These are phyloP conservation scores for Agarophyton chilense DNA, from an alignment of 23 red algal genomes.

Conservation along the genomic window DNA sequence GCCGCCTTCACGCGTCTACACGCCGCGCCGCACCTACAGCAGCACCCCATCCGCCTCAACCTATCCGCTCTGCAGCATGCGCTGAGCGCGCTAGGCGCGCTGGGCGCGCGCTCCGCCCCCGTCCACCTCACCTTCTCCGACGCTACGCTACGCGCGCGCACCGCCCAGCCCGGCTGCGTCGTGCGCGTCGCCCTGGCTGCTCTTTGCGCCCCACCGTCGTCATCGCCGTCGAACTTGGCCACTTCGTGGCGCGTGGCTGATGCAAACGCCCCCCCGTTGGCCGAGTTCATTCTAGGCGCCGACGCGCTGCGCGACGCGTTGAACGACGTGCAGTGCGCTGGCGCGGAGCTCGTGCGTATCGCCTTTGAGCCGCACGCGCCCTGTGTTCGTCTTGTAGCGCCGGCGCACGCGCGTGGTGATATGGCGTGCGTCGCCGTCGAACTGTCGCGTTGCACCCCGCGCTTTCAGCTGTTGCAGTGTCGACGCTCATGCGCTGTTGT, in stretches of 20 bases:
- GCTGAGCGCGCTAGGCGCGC: constrained; percentile 31
- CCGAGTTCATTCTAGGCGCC: constrained; percentile 20
- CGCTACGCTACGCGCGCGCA: not conserved
- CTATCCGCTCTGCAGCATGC: constrained; percentile 46
- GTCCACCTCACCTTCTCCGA: constrained; percentile 39
- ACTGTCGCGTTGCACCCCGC: not conserved
- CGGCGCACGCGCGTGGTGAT: constrained; percentile 1
- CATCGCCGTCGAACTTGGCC: no score
- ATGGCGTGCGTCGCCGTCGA: not conserved
- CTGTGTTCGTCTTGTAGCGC: constrained; percentile 41
- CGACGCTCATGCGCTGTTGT: no score
- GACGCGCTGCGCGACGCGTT: constrained; percentile 60
- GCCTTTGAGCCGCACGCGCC: constrained; percentile 18
- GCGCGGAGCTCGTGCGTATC: constrained; percentile 41
- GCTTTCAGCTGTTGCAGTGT: constrained; percentile 13
- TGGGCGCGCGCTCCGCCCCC: not conserved
- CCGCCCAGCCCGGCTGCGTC: not conserved
- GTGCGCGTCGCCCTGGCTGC: not conserved
- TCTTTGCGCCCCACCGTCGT: not conserved
- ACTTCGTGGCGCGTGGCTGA: no score
- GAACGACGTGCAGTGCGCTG: constrained; percentile 52
- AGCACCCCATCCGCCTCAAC: constrained; percentile 25
- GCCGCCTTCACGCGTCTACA: constrained; percentile 29
- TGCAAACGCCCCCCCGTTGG: constrained; percentile 3
- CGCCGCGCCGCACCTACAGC: not conserved